Evolutionary conservation across 352 stramenopile species (phyloP).

Genomic region (Phytophthora niederhauseri): DNA sequence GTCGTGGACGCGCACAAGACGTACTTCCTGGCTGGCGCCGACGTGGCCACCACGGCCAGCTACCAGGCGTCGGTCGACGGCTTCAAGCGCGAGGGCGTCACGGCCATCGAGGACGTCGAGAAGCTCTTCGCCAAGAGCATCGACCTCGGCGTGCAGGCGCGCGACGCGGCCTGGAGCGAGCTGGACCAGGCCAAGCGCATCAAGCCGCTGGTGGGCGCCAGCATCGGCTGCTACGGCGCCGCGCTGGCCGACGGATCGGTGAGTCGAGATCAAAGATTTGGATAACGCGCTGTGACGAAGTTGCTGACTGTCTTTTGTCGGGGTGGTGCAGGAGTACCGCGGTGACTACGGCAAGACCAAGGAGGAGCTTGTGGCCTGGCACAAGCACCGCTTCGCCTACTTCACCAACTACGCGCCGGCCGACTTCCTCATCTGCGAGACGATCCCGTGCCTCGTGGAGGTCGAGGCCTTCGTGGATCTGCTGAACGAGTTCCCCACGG

Average conservation of each 20-base stretch:
- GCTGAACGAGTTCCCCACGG: slow-evolving; percentile 65
- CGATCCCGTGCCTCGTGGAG: slow-evolving; percentile 85
- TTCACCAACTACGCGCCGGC: slow-evolving; percentile 56
- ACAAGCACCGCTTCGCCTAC: slow-evolving; percentile 75
- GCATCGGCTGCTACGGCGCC: slow-evolving; percentile 88
- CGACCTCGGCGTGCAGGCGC: slow-evolving; percentile 66
- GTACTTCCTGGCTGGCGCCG: slow-evolving; percentile 80
- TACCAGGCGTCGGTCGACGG: slow-evolving; percentile 89
- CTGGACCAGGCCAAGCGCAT: slow-evolving; percentile 47
- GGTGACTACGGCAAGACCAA: slow-evolving; percentile 79
- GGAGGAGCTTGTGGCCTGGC: slow-evolving; percentile 75
- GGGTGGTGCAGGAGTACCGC: slow-evolving; percentile 71
- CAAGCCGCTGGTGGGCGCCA: slow-evolving; percentile 80
- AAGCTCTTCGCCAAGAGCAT: slow-evolving; percentile 79
- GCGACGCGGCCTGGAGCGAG: slow-evolving; percentile 61
- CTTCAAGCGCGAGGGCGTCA: slow-evolving; percentile 70
- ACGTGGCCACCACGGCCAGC: slow-evolving; percentile 82
- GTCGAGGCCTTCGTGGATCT: slow-evolving; percentile 79
- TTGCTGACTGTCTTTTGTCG: background rate
- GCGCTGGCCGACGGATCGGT: slow-evolving; percentile 85
- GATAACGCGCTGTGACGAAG: slow-evolving; percentile 4
- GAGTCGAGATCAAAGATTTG: slow-evolving; percentile 22
- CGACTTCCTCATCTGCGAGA: slow-evolving; percentile 88
- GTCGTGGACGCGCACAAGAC: slow-evolving; percentile 71
- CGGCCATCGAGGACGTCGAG: slow-evolving; percentile 52